phyloP scores from a whole-genome alignment of 1,284 basidiomycete species.

The Cystobasidium pallidum region DNA sequence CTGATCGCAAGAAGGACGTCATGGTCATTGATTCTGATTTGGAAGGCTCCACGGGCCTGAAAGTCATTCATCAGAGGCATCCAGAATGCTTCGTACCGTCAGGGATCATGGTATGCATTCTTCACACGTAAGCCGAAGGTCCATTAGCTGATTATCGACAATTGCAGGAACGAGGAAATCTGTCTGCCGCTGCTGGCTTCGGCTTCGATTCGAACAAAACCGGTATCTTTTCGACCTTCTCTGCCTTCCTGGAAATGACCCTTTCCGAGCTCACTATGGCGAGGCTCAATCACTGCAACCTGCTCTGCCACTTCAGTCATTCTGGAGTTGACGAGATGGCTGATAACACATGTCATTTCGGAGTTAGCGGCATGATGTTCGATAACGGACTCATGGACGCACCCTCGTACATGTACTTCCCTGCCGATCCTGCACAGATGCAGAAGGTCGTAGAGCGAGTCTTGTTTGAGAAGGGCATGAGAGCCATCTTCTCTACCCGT shows the following conservation, averaged over 20 bases:
- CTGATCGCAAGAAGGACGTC: constrained; percentile 75
- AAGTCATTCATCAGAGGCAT: constrained; percentile 80
- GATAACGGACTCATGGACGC: constrained; percentile 80
- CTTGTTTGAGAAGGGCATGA: constrained; percentile 76
- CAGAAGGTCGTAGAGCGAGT: constrained; percentile 71
- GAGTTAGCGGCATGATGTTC: constrained; percentile 78
- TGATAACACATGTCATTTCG: constrained; percentile 66
- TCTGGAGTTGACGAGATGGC: constrained; percentile 72
- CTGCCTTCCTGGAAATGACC: constrained; percentile 84
- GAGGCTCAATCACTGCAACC: constrained; percentile 78
- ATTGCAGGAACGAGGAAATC: constrained; percentile 66
- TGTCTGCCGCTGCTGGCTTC: constrained; percentile 81
- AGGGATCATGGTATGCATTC: constrained; percentile 70
- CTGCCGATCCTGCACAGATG: constrained; percentile 79
- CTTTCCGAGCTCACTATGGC: constrained; percentile 88
- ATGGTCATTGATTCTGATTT: constrained; percentile 85
- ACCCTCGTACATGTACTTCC: constrained; percentile 79
- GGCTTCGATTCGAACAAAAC: constrained; percentile 60
- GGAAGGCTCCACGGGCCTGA: constrained; percentile 82
- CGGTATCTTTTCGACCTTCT: constrained; percentile 75
- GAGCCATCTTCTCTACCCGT: constrained; percentile 82
- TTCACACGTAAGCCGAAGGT: background rate
- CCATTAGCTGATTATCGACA: background rate
- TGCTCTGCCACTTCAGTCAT: constrained; percentile 83
- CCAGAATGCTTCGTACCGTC: constrained; percentile 81